A percentile compares a stretch with the other conserved stretches of the same genome.
Conservation (phyloP, 768 basidiomycete genomes). For the Leccinum boreale region DNA sequence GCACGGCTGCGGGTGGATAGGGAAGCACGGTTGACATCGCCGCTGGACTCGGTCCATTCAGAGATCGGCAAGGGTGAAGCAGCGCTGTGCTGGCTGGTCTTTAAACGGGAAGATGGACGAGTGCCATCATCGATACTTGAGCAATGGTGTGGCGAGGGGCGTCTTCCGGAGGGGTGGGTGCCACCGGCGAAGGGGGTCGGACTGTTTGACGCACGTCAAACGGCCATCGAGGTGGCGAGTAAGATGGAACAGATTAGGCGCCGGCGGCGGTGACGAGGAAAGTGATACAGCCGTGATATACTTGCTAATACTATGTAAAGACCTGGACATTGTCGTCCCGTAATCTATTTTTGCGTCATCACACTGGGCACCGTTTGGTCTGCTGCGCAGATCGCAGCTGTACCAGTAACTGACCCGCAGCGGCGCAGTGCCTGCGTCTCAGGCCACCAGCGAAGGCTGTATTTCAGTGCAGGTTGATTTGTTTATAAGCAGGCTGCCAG, state of each 20-base stretch:
- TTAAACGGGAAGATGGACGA: conserved; percentile 30
- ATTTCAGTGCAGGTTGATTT: not conserved
- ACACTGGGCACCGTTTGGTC: not conserved
- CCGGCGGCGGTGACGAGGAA: not conserved
- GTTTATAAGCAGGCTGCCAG: conserved; percentile 11
- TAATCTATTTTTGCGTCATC: not conserved
- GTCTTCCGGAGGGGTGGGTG: conserved; percentile 58
- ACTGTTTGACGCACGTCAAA: conserved; percentile 24
- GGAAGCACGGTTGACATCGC: conserved; percentile 30
- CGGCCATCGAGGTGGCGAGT: conserved; percentile 28
- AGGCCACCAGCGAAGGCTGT: not conserved
- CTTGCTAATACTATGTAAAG: not conserved
- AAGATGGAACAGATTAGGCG: conserved; percentile 25
- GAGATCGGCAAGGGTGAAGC: conserved; percentile 57
- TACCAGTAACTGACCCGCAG: not conserved
- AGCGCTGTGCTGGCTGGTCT: conserved; percentile 48
- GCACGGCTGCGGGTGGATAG: conserved; percentile 49
- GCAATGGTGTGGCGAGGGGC: conserved; percentile 58
- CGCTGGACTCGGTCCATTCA: conserved; percentile 43
- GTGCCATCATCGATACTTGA: conserved; percentile 37
- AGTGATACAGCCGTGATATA: not conserved
- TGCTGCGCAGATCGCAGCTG: not conserved
- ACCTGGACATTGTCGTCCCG: not conserved
- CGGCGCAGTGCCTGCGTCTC: conserved; percentile 8
- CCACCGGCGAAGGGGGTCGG: conserved; percentile 28